Evolutionary conservation across 2,329 filamentous ascomycete species (phyloP).

Genomic region (Penicillium sp.): DNA sequence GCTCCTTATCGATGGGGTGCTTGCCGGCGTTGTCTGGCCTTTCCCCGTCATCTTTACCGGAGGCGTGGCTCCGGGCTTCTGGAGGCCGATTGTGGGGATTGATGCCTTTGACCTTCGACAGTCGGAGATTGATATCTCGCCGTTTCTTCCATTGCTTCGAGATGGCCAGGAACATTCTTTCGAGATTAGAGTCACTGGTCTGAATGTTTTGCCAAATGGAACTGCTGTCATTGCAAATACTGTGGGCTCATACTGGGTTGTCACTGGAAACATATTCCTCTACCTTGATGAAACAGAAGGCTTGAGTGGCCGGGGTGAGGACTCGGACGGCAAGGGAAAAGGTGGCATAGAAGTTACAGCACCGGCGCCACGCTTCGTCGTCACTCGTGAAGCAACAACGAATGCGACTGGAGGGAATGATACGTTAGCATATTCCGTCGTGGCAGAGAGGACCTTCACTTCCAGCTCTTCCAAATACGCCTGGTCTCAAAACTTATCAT

Average conservation of each 20-base stretch:
- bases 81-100: slow-evolving; percentile 77
- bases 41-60: slow-evolving; percentile 84
- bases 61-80: slow-evolving; percentile 74
- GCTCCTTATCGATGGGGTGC: slow-evolving; percentile 70
- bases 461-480: slow-evolving; percentile 54
- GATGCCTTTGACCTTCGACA: slow-evolving; percentile 79
- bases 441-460: slow-evolving; percentile 59
- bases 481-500: slow-evolving; percentile 66
- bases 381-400: slow-evolving; percentile 42
- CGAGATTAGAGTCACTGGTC: slow-evolving; percentile 67
- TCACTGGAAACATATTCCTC: slow-evolving; percentile 80
- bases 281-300: slow-evolving; percentile 62
- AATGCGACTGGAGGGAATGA: slow-evolving; percentile 59
- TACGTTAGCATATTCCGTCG: slow-evolving; percentile 63
- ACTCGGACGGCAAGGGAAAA: background rate
- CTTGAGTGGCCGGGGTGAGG: background rate
- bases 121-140: slow-evolving; percentile 80
- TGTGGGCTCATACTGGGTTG: slow-evolving; percentile 71
- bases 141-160: slow-evolving; percentile 71
- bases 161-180: slow-evolving; percentile 70
- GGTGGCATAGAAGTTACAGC: slow-evolving; percentile 35
- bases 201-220: slow-evolving; percentile 59
- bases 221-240: slow-evolving; percentile 56
- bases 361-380: slow-evolving; percentile 52
- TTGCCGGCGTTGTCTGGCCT: slow-evolving; percentile 79